These are phyloP conservation scores for Pseudonitzschia delicatissima DNA, from an alignment of 108 stramenopile genomes.

Conservation along the genomic window DNA sequence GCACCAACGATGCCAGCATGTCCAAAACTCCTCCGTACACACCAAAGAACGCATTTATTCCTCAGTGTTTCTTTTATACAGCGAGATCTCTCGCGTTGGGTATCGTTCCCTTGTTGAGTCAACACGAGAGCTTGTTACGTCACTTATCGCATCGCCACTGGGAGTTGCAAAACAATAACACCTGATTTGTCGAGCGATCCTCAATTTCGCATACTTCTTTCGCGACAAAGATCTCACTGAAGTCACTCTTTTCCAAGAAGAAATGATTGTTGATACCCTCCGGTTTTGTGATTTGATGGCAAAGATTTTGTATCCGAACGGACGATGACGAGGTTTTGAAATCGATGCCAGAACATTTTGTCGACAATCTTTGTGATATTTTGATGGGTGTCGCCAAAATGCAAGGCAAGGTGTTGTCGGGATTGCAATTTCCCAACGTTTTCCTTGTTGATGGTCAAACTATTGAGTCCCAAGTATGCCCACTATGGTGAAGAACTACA, in stretches of 20 bases:
- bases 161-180: slow-evolving; percentile 46
- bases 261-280: slow-evolving; percentile 62
- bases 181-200: slow-evolving; percentile 66
- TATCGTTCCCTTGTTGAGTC: slow-evolving; percentile 48
- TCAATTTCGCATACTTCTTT: slow-evolving; percentile 53
- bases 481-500: slow-evolving; percentile 87
- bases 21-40: slow-evolving; percentile 29
- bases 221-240: slow-evolving; percentile 58
- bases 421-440: slow-evolving; percentile 58
- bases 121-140: slow-evolving; percentile 55
- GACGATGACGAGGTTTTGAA: slow-evolving; percentile 44
- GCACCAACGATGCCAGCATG: background rate
- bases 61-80: slow-evolving; percentile 80
- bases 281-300: slow-evolving; percentile 68
- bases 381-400: slow-evolving; percentile 59
- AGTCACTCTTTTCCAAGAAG: slow-evolving; percentile 63
- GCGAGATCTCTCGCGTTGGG: slow-evolving; percentile 72
- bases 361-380: slow-evolving; percentile 71
- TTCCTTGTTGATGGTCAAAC: slow-evolving; percentile 72
- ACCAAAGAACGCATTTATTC: slow-evolving; percentile 84
- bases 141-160: slow-evolving; percentile 61
- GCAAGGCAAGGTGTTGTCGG: slow-evolving; percentile 53
- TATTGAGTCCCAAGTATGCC: slow-evolving; percentile 68
- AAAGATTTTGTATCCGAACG: slow-evolving; percentile 51
- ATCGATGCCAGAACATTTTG: slow-evolving; percentile 82